Percentiles rank a stretch among this genome's conserved stretches.
These are phyloP conservation scores for Manihot esculenta DNA, from an alignment of 441 rosid genomes.

Conservation along the genomic window DNA sequence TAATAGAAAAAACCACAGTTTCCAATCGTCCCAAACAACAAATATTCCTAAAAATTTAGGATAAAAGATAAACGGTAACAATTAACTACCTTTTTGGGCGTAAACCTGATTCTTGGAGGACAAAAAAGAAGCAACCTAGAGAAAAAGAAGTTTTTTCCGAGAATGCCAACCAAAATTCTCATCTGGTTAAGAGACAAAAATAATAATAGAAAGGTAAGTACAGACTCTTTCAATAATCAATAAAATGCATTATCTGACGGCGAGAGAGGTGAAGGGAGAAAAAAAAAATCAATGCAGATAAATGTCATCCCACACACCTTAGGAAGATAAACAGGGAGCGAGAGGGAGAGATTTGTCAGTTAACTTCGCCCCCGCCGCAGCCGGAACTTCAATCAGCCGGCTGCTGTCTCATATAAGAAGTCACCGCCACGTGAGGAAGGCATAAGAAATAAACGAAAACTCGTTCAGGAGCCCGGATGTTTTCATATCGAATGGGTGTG, in stretches of 20 bases:
- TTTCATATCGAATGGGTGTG: neutral
- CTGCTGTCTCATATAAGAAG: neutral
- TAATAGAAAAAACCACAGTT: neutral
- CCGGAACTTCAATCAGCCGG: neutral
- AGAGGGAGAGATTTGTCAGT: neutral
- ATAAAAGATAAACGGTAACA: neutral
- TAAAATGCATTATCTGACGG: too few relatives aligned
- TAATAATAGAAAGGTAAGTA: neutral
- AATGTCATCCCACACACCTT: neutral
- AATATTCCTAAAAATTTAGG: neutral
- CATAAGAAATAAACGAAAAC: too few relatives aligned
- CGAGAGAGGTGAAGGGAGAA: too few relatives aligned
- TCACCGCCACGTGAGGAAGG: neutral
- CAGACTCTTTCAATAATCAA: too few relatives aligned
- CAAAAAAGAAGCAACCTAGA: constrained; percentile 2
- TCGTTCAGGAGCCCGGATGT: too few relatives aligned
- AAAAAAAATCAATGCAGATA: neutral
- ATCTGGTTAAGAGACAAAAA: neutral
- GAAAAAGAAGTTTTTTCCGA: neutral
- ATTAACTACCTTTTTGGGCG: constrained; percentile 6
- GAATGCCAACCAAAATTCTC: constrained; percentile 11
- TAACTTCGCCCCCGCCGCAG: neutral
- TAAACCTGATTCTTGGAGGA: neutral
- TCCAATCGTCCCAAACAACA: neutral
- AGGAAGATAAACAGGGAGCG: neutral